Conservation (phyloP, 352 stramenopile genomes). For the Blastocystis hominis region DNA sequence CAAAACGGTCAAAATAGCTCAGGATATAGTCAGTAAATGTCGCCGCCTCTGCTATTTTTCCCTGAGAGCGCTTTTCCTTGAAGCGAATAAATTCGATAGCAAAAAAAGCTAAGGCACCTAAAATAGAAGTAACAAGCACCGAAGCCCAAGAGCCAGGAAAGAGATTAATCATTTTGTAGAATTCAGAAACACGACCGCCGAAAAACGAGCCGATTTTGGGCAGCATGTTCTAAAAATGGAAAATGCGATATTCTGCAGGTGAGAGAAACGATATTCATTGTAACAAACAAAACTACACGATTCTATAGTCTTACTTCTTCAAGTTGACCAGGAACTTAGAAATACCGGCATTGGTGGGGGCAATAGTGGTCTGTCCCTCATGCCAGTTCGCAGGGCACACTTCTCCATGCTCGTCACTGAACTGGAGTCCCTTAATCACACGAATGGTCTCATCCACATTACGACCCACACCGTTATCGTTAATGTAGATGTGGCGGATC, state of each 20-base stretch:
- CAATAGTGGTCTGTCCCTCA: slow-evolving; percentile 41
- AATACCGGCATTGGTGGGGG: background rate
- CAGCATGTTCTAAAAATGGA: background rate
- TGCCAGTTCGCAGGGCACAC: slow-evolving; percentile 57
- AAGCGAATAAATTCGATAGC: background rate
- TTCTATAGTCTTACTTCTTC: slow-evolving; percentile 36
- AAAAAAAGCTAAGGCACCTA: background rate
- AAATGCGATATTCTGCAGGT: background rate
- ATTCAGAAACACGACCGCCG: background rate
- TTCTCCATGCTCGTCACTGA: slow-evolving; percentile 38
- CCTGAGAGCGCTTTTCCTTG: background rate
- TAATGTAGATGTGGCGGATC: slow-evolving; percentile 55
- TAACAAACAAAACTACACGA: background rate
- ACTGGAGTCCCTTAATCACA: slow-evolving; percentile 56
- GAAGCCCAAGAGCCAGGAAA: background rate
- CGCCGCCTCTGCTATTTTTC: background rate
- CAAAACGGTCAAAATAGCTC: background rate
- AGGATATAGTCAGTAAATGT: background rate
- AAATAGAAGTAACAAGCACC: background rate
- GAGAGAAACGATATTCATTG: background rate
- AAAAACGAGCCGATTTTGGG: background rate
- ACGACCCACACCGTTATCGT: slow-evolving; percentile 53
- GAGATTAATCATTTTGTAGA: background rate
- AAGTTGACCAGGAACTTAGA: slow-evolving; percentile 50
- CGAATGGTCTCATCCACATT: slow-evolving; percentile 55